phyloP scores from a whole-genome alignment of 1,284 basidiomycete genomes.

The Gymnopus androsaceus region DNA sequence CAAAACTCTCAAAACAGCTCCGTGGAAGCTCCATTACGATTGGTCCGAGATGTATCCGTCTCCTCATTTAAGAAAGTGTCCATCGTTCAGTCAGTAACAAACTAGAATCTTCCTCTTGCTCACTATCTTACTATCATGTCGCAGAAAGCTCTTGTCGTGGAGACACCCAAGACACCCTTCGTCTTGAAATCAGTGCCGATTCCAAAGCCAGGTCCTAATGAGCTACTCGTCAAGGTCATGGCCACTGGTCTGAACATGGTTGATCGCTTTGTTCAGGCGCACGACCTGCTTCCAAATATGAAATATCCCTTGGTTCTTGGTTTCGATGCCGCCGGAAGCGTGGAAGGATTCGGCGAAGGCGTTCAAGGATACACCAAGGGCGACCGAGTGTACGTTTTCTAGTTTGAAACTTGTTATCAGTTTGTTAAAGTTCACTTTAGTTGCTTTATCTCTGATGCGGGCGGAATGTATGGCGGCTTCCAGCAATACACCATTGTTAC shows the following conservation, averaged over 20 bases:
- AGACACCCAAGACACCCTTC: conserved; percentile 6
- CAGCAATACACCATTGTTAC: conserved; percentile 48
- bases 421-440: no score
- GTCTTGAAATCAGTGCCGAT: conserved; percentile 23
- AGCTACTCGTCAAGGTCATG: conserved; percentile 47
- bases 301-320: conserved; percentile 49
- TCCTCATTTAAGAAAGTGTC: background rate
- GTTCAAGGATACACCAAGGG: conserved; percentile 53
- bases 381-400: conserved; percentile 54
- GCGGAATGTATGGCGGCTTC: conserved; percentile 44
- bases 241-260: conserved; percentile 47
- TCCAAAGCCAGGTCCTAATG: conserved; percentile 39
- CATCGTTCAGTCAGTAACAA: no score
- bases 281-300: conserved; percentile 19
- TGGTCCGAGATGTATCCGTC: background rate
- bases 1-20: no score
- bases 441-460: background rate
- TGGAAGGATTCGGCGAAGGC: conserved; percentile 53
- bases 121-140: background rate
- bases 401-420: background rate
- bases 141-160: conserved; percentile 15
- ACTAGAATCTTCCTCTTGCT: background rate
- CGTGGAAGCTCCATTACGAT: background rate
- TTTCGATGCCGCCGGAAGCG: conserved; percentile 59
- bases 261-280: conserved; percentile 44